These are phyloP conservation scores for Sesbania bispinosa DNA, from an alignment of 306 rosid genomes.

Conservation along the genomic window DNA sequence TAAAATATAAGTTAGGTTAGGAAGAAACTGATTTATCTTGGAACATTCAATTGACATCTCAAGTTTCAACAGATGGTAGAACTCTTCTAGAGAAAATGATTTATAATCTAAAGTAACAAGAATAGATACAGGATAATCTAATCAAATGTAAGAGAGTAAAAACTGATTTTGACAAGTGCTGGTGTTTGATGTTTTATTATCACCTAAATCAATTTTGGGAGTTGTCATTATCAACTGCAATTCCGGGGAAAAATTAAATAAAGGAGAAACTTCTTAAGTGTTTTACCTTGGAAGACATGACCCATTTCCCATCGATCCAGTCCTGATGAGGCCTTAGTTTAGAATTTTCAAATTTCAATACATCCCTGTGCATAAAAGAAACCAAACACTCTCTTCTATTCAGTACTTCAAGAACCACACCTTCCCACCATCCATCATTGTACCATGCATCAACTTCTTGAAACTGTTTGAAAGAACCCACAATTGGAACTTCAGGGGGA, in stretches of 20 bases:
- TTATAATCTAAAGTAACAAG: not conserved
- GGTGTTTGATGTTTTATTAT: not conserved
- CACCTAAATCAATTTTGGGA: not conserved
- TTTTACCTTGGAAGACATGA: constrained; percentile 36
- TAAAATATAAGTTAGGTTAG: not conserved
- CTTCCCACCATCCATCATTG: constrained; percentile 66
- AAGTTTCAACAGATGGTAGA: constrained; percentile 3
- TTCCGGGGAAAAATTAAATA: not conserved
- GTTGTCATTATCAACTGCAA: not conserved
- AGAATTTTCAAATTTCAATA: constrained; percentile 19
- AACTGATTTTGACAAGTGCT: not conserved
- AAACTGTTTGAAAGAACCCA: constrained; percentile 13
- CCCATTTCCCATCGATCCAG: constrained; percentile 48
- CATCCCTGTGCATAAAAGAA: constrained; percentile 34
- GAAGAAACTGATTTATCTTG: not conserved
- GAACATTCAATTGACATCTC: not conserved
- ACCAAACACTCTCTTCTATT: constrained; percentile 25
- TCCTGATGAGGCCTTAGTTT: constrained; percentile 47
- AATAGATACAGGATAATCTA: constrained; percentile 1
- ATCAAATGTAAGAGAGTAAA: not conserved
- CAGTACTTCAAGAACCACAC: constrained; percentile 31
- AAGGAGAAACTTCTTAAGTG: not conserved
- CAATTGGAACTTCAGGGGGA: constrained; percentile 33
- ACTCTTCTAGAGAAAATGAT: not conserved
- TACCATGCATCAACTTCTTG: constrained; percentile 52